Evolutionary conservation across 2,329 filamentous ascomycete genomes (phyloP), one percentile per base, ranked within the genome.

Genomic region (Sporothrix luriei): DNA sequence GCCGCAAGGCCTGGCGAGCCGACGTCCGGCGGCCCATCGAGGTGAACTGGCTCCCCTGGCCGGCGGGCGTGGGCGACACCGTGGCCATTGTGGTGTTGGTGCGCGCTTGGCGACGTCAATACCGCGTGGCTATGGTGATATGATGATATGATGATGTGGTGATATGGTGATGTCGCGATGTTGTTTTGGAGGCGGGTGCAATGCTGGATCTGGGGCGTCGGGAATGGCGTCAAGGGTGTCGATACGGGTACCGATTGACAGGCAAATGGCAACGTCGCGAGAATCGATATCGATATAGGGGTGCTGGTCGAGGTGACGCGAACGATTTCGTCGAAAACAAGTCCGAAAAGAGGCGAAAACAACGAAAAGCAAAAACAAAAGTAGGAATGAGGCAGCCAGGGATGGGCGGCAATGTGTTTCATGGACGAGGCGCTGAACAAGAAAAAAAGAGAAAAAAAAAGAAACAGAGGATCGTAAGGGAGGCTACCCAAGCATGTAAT

Each of bases 61-160:
- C 83, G 75, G 84, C 79, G 48, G 87, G 85, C 5, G 86, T 87
- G 69, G 85, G 85, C 74, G 85, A 88, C 73, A 80, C 81, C 68
- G 83, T 80, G 70, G 85, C 80, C 84, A 87, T 87, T 40, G 26
- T 62, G 61, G 70, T n/a, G 38, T 51, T 14, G 33, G 62, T 24
- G 19, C n/a, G 48, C 21, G 16, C 29, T 46, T 55, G 43, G 40
- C 13, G n/a, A 64, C 57, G 40, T 68, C 64, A 55, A 66, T 52
- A 26, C 26, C 43, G 48, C 46, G 46, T 40, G 4, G 46, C 43
- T 57, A 33, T n/a, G 14, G 5, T 10, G 46, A 66, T 57, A 33
- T n/a, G 14, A n/a, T n/a, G n/a, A n/a, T 57, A 33, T n/a, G 14
- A 9, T 10, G 46, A 66, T 57, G 14, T n/a, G 14, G 5, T 10